phyloP scores from a whole-genome alignment of 768 basidiomycete species.

The Trametes cubensis region DNA sequence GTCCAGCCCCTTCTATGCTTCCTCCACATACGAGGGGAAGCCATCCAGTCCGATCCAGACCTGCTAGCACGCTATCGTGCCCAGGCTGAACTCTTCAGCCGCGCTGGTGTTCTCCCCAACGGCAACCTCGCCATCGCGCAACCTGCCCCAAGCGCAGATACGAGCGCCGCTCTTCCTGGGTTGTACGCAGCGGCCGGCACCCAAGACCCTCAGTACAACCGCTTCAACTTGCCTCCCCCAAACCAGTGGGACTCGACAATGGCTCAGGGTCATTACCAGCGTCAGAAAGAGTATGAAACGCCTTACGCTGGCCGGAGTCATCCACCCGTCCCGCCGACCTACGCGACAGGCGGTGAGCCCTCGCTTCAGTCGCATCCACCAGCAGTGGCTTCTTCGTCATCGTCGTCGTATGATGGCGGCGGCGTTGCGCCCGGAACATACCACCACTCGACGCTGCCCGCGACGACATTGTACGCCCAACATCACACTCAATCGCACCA shows the following conservation, averaged over 20 bases:
- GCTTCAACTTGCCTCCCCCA: slow-evolving; percentile 16
- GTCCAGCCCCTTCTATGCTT: background rate
- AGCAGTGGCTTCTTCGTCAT: slow-evolving; percentile 7
- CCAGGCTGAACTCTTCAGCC: slow-evolving; percentile 49
- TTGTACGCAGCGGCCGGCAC: slow-evolving; percentile 18
- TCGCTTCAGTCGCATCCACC: slow-evolving; percentile 27
- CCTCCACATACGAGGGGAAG: slow-evolving; percentile 9
- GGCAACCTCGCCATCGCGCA: slow-evolving; percentile 16
- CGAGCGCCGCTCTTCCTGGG: slow-evolving; percentile 19
- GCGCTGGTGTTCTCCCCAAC: slow-evolving; percentile 34
- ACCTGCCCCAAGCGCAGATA: slow-evolving; percentile 14
- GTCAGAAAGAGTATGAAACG: slow-evolving; percentile 22
- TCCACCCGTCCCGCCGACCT: slow-evolving; percentile 9
- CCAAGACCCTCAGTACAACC: slow-evolving; percentile 17
- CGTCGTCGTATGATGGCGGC: slow-evolving; percentile 16
- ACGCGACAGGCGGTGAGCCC: slow-evolving; percentile 21
- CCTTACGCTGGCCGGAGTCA: slow-evolving; percentile 17
- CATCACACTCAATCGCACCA: slow-evolving; percentile 10
- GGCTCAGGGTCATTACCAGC: slow-evolving; percentile 19
- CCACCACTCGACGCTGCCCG: slow-evolving; percentile 7
- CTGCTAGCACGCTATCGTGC: slow-evolving; percentile 50
- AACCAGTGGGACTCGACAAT: slow-evolving; percentile 20
- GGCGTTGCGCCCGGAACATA: slow-evolving; percentile 7
- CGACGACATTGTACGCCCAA: slow-evolving; percentile 9
- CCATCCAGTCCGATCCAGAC: slow-evolving; percentile 35